Conservation (phyloP, 768 basidiomycete species). For the Dioszegia hungarica region DNA sequence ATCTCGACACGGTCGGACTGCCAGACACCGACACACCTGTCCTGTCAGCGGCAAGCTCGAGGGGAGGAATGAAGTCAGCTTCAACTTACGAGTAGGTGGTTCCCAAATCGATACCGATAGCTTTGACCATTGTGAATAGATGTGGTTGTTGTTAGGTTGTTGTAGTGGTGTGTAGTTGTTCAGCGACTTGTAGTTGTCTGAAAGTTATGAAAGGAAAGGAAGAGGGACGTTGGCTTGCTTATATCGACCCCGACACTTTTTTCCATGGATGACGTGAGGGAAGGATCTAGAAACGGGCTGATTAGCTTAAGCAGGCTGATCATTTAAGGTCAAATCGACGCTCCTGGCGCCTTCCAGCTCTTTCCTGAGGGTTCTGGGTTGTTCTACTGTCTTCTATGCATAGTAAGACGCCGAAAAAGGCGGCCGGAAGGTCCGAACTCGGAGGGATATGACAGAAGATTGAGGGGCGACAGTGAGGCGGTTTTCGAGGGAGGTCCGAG, state of each 20-base stretch:
- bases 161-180: neutral
- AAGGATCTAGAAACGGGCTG: neutral
- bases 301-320: neutral
- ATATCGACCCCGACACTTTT: neutral
- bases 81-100: conserved; percentile 83
- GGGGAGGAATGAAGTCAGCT: neutral
- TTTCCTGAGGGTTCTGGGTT: neutral
- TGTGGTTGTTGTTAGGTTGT: neutral
- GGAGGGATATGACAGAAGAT: no score
- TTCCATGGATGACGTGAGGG: neutral
- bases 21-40: conserved; percentile 78
- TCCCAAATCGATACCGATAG: conserved; percentile 56
- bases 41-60: neutral
- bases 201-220: neutral
- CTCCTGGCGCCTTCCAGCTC: neutral
- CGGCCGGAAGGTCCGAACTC: no score
- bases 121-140: conserved; percentile 41
- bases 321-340: neutral
- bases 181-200: neutral
- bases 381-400: no score
- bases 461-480: no score
- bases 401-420: no score
- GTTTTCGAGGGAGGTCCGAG: no score
- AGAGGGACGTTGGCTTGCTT: no score
- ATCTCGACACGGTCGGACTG: conserved; percentile 99